phyloP scores from a whole-genome alignment of 176 grass and related monocot genomes.

The barley (Hordeum vulgare) region DNA sequence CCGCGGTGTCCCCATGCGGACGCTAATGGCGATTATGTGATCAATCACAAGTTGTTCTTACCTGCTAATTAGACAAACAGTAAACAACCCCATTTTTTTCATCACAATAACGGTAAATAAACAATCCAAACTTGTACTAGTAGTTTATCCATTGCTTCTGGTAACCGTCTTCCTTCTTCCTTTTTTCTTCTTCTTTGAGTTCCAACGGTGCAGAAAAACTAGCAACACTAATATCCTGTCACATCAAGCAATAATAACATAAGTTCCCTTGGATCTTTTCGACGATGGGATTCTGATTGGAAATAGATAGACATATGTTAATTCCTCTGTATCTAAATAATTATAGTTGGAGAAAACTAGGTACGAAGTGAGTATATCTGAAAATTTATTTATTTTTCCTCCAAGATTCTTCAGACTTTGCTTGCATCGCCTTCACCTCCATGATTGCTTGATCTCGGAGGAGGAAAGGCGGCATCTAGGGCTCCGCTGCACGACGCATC shows the following conservation, averaged over 20 bases:
- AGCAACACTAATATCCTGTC: background rate
- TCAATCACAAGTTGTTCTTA: background rate
- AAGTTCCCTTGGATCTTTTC: background rate
- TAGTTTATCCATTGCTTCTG: constrained; percentile 36
- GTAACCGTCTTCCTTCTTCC: constrained; percentile 8
- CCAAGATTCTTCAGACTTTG: constrained; percentile 3
- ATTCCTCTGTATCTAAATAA: no score
- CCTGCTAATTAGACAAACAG: constrained; percentile 6
- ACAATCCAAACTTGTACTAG: background rate
- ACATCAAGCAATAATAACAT: background rate
- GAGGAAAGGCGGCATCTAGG: constrained; percentile 27
- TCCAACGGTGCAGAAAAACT: background rate
- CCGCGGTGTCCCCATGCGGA: background rate
- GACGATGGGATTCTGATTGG: background rate
- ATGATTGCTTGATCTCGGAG: constrained; percentile 3
- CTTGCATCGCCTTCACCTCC: background rate
- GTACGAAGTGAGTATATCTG: no score
- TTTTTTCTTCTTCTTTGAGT: background rate
- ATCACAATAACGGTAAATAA: background rate
- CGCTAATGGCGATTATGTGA: background rate
- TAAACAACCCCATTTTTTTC: background rate
- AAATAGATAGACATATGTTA: background rate
- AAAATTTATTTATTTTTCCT: background rate
- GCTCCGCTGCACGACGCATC: constrained; percentile 15
- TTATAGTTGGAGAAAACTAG: no score